These are phyloP conservation scores for Mycosarcoma mackinlayi DNA, from an alignment of 1,284 basidiomycete species.

Conservation along the genomic window DNA sequence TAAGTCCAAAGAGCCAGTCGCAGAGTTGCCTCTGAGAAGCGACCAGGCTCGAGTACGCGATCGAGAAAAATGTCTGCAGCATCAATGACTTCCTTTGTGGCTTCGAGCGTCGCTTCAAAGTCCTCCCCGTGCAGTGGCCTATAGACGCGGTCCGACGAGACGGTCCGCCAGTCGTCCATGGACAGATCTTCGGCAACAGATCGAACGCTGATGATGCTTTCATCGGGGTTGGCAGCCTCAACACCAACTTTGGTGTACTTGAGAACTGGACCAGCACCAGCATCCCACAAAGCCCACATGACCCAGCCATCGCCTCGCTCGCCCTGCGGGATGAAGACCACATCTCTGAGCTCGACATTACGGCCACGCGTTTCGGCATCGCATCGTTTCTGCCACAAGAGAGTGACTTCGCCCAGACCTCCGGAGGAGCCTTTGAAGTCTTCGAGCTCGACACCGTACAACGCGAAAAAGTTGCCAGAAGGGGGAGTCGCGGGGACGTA, in stretches of 20 bases:
- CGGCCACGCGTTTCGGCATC: conserved; percentile 50
- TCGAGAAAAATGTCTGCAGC: conserved; percentile 53
- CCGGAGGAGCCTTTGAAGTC: conserved; percentile 53
- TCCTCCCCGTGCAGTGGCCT: conserved; percentile 55
- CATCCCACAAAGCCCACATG: conserved; percentile 64
- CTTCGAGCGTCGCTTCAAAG: conserved; percentile 57
- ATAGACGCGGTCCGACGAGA: conserved; percentile 42
- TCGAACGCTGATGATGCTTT: conserved; percentile 33
- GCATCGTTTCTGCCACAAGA: conserved; percentile 60
- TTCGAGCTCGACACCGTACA: conserved; percentile 62
- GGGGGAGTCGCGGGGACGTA: conserved; percentile 59
- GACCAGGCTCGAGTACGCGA: conserved; percentile 58
- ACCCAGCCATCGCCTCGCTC: conserved; percentile 42
- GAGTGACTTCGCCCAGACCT: conserved; percentile 56
- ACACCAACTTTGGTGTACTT: conserved; percentile 47
- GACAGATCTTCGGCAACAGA: conserved; percentile 26
- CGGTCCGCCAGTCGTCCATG: conserved; percentile 52
- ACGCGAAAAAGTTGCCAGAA: conserved; percentile 55
- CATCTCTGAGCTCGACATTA: conserved; percentile 61
- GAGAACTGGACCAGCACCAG: conserved; percentile 50
- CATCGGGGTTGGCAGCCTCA: conserved; percentile 34
- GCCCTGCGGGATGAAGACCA: conserved; percentile 42
- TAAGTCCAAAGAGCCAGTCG: conserved; percentile 34
- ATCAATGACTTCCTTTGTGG: conserved; percentile 30
- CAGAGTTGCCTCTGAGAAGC: conserved; percentile 53